Evolutionary conservation across 495 filamentous ascomycete genomes (phyloP).

Genomic region (Daldinia grandis): DNA sequence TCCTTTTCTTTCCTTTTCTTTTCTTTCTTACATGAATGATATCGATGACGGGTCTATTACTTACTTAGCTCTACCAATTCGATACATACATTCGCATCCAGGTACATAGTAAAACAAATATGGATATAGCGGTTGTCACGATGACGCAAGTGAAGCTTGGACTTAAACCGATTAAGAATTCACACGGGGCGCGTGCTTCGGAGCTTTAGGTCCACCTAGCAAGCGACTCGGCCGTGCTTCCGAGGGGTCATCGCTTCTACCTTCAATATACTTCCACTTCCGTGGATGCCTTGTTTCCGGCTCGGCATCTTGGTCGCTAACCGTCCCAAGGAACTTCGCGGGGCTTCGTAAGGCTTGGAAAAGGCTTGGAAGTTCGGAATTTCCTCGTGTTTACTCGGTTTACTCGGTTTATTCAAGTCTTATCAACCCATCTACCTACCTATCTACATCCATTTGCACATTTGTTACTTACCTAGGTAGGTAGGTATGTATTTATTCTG

Average conservation of each 20-base stretch:
- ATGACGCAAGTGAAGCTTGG: constrained; percentile 30
- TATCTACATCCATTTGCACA: background rate
- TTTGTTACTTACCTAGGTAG: background rate
- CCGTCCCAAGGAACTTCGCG: background rate
- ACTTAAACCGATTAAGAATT: constrained; percentile 7
- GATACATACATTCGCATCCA: background rate
- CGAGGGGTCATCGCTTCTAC: constrained; percentile 3
- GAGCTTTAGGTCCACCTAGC: constrained; percentile 26
- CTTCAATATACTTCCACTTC: constrained; percentile 22
- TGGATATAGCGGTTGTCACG: constrained; percentile 11
- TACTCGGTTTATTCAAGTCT: background rate
- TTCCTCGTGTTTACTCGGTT: background rate
- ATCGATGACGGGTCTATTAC: background rate
- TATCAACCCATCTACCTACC: background rate
- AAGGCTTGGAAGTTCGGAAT: constrained; percentile 6
- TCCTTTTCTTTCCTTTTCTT: background rate
- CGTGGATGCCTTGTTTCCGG: constrained; percentile 31
- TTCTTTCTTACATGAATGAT: background rate
- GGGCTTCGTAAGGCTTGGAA: constrained; percentile 7
- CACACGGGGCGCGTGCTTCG: constrained; percentile 14
- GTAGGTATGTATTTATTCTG: background rate
- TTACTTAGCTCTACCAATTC: background rate
- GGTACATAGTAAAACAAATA: background rate
- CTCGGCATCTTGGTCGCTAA: constrained; percentile 26
- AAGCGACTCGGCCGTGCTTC: constrained; percentile 22